phyloP scores from a whole-genome alignment of 2,329 filamentous ascomycete genomes.

The Sporothrix pallida region DNA sequence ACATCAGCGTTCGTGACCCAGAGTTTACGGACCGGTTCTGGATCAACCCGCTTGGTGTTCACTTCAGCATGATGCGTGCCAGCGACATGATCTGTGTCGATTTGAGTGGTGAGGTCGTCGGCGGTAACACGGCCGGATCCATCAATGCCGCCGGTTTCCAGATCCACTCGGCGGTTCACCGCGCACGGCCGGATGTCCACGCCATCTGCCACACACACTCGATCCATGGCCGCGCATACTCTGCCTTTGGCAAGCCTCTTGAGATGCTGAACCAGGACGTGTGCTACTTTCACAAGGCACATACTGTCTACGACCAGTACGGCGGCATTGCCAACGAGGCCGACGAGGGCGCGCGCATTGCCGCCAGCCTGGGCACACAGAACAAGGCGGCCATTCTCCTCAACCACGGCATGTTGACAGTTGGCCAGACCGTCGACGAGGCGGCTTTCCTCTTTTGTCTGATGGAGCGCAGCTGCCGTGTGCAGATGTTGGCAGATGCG shows the following conservation, averaged over 20 bases:
- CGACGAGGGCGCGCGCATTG: conserved; percentile 62
- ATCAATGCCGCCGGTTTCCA: conserved; percentile 65
- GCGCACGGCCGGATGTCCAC: conserved; percentile 60
- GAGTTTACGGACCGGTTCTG: conserved; percentile 62
- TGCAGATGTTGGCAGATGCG: conserved; percentile 66
- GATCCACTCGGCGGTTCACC: conserved; percentile 64
- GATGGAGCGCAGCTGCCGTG: conserved; percentile 70
- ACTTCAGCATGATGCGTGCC: conserved; percentile 63
- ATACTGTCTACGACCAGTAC: conserved; percentile 63
- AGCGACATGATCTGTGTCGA: conserved; percentile 64
- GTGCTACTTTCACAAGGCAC: conserved; percentile 60
- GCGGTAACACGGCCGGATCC: conserved; percentile 51
- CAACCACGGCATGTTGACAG: conserved; percentile 67
- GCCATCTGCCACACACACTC: conserved; percentile 65
- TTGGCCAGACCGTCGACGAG: conserved; percentile 66
- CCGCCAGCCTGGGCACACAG: conserved; percentile 49
- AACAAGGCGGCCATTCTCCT: conserved; percentile 60
- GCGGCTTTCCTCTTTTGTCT: conserved; percentile 65
- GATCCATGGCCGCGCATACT: conserved; percentile 62
- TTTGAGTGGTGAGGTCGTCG: conserved; percentile 59
- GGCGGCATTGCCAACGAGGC: conserved; percentile 64
- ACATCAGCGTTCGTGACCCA: conserved; percentile 66
- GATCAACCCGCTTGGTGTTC: conserved; percentile 65
- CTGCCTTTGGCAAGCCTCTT: conserved; percentile 58
- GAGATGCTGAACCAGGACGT: conserved; percentile 67